Evolutionary conservation across 768 basidiomycete species (phyloP).

Genomic region (Termitomyces sp.): DNA sequence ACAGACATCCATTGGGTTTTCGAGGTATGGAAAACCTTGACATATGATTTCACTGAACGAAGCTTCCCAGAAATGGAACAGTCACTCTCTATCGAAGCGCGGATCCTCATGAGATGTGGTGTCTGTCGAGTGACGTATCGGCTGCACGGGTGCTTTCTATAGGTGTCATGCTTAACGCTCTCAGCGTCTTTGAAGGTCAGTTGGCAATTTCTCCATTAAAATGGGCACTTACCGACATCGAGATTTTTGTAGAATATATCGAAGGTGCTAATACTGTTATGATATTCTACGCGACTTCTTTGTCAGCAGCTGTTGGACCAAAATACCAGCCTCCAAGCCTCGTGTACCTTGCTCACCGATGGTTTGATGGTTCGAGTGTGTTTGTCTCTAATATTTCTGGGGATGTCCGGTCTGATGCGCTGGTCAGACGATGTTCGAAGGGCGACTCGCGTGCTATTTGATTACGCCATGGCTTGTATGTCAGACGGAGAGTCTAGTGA

Average conservation of each 20-base stretch:
- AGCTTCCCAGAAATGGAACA: slow-evolving; percentile 31
- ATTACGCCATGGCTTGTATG: slow-evolving; percentile 64
- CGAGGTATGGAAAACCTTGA: slow-evolving; percentile 36
- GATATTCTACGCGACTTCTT: slow-evolving; percentile 75
- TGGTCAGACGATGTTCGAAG: slow-evolving; percentile 67
- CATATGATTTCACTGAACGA: not conserved
- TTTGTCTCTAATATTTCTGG: not conserved
- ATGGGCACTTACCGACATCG: slow-evolving; percentile 3
- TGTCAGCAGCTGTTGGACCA: slow-evolving; percentile 58
- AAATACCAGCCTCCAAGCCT: slow-evolving; percentile 68
- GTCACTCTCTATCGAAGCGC: slow-evolving; percentile 39
- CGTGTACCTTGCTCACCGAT: slow-evolving; percentile 66
- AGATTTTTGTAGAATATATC: slow-evolving; percentile 49
- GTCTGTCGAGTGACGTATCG: slow-evolving; percentile 66
- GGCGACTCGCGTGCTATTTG: slow-evolving; percentile 76
- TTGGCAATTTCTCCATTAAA: no score
- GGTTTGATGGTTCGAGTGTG: slow-evolving; percentile 76
- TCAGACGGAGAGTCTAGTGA: slow-evolving; percentile 62
- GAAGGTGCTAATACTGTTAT: slow-evolving; percentile 71
- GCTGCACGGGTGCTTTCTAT: slow-evolving; percentile 70
- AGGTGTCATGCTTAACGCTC: slow-evolving; percentile 61
- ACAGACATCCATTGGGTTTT: slow-evolving; percentile 40
- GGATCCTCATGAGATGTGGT: slow-evolving; percentile 55
- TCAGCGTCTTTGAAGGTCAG: slow-evolving; percentile 71
- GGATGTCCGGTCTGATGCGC: not conserved